These are phyloP conservation scores for Debaryomyces prosopidis DNA, from an alignment of 805 yeast species.

Conservation along the genomic window DNA sequence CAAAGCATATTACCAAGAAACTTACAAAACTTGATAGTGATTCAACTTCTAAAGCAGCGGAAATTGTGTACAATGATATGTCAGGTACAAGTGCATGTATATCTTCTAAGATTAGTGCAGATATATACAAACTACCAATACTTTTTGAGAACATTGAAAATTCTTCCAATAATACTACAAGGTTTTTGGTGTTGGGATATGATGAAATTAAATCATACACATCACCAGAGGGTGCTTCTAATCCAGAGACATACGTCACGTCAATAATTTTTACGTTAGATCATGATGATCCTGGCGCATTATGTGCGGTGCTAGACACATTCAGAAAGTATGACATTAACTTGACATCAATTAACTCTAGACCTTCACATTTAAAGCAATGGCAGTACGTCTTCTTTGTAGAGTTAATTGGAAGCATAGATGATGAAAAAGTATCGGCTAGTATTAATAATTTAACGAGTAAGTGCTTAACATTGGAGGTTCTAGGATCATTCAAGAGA, in stretches of 20 bases:
- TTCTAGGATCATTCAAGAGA: conserved; percentile 61
- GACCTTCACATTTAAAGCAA: conserved; percentile 65
- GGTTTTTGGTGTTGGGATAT: conserved; percentile 70
- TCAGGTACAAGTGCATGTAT: conserved; percentile 61
- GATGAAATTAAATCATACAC: conserved; percentile 8
- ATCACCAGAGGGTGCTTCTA: conserved; percentile 7
- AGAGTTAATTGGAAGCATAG: conserved; percentile 55
- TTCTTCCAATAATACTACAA: conserved; percentile 72
- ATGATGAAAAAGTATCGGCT: conserved; percentile 23
- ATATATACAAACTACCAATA: conserved; percentile 57
- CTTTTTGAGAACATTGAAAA: conserved; percentile 66
- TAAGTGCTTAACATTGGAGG: conserved; percentile 50
- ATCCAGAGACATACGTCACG: conserved; percentile 34
- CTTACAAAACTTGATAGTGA: conserved; percentile 56
- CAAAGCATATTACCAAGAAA: conserved; percentile 24
- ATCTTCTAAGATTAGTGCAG: conserved; percentile 69
- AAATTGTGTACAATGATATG: conserved; percentile 46
- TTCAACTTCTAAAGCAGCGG: conserved; percentile 88
- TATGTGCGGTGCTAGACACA: conserved; percentile 61
- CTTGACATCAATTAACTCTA: conserved; percentile 69
- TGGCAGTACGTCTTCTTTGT: conserved; percentile 87
- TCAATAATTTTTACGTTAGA: conserved; percentile 65
- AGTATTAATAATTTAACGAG: conserved; percentile 45
- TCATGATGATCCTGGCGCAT: conserved; percentile 69
- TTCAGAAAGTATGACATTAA: conserved; percentile 60